A percentile compares a stretch with the other conserved stretches of the same genome.
These are phyloP conservation scores for Kernera saxatilis DNA, from an alignment of 345 rosid genomes.

Conservation along the genomic window DNA sequence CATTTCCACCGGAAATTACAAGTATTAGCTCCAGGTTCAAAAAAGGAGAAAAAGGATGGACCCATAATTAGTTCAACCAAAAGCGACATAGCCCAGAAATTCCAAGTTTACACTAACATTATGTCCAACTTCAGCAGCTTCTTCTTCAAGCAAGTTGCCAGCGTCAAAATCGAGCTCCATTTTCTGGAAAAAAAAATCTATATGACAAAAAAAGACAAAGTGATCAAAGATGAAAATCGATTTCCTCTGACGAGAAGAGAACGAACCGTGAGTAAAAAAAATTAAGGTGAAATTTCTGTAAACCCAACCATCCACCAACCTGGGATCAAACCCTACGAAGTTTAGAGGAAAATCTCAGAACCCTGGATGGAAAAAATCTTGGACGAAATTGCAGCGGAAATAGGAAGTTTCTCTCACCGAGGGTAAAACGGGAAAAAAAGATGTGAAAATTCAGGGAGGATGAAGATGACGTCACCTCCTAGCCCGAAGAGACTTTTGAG, in stretches of 20 bases:
- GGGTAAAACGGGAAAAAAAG: slow-evolving; percentile 21
- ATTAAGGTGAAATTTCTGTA: background rate
- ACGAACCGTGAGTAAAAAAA: background rate
- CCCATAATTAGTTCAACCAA: background rate
- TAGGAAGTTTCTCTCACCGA: background rate
- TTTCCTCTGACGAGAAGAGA: background rate
- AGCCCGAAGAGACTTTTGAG: background rate
- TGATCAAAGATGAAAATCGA: slow-evolving; percentile 19
- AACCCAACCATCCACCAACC: background rate
- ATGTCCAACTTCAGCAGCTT: slow-evolving; percentile 43
- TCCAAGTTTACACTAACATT: slow-evolving; percentile 44
- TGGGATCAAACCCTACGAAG: slow-evolving; percentile 14
- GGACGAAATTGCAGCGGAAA: slow-evolving; percentile 5
- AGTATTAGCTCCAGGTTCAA: background rate
- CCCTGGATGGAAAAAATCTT: background rate
- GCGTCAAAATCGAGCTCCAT: slow-evolving; percentile 68
- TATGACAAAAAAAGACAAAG: background rate
- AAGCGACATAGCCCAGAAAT: background rate
- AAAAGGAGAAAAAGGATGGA: background rate
- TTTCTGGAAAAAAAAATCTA: slow-evolving; percentile 10
- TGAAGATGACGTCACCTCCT: slow-evolving; percentile 29
- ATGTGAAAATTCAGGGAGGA: background rate
- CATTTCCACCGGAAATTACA: background rate
- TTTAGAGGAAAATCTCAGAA: slow-evolving; percentile 17
- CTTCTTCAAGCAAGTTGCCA: slow-evolving; percentile 53